Evolutionary conservation across 768 basidiomycete species (phyloP).

Genomic region (Trametes cingulata): DNA sequence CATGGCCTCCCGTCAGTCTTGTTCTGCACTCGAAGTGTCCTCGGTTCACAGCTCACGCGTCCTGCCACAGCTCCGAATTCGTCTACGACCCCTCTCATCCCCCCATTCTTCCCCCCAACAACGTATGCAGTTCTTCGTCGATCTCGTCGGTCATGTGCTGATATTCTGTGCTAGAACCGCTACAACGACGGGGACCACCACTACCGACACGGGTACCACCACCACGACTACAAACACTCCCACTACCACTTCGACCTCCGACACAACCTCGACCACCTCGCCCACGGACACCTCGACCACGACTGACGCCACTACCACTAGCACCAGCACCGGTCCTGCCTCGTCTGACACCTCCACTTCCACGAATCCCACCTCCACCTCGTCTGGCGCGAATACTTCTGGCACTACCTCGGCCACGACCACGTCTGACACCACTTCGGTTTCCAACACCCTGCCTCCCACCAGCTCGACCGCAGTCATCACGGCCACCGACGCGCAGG

Average conservation of each 20-base stretch:
- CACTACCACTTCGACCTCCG: neutral
- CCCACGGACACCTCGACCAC: neutral
- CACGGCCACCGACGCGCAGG: neutral
- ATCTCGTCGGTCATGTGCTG: constrained; percentile 2
- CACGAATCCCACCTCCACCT: neutral
- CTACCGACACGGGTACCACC: neutral
- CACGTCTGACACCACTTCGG: neutral
- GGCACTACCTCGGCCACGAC: neutral
- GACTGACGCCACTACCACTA: neutral
- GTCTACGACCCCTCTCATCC: neutral
- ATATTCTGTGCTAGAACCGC: neutral
- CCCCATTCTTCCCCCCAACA: neutral
- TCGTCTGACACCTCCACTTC: neutral
- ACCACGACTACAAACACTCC: neutral
- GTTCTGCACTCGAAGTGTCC: neutral
- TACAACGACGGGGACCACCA: neutral
- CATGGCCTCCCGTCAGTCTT: constrained; percentile 3
- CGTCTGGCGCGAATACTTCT: neutral
- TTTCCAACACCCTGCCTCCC: neutral
- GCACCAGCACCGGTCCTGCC: neutral
- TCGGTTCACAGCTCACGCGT: neutral
- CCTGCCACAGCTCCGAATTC: neutral
- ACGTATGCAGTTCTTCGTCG: neutral
- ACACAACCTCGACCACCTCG: neutral
- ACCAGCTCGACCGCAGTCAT: neutral